Evolutionary conservation across 2,329 filamentous ascomycete genomes (phyloP), one percentile per base, ranked within the genome.

Genomic region (Penicillium crustosum): DNA sequence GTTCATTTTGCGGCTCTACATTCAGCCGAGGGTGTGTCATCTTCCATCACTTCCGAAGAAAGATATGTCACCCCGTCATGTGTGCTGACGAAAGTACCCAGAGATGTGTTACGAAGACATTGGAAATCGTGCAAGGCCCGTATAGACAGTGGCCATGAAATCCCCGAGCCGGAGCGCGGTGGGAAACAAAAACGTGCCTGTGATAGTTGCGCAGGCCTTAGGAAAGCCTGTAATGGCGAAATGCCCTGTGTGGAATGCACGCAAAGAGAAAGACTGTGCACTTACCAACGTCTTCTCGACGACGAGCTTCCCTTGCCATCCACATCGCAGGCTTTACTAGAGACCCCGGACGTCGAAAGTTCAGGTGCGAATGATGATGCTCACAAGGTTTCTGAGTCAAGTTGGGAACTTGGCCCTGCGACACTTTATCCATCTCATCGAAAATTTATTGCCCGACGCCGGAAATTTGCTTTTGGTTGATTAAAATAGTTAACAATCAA

Each of bases 161-260:
- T 70, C 9, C 69, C 68, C 21, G 58, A 67, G 13, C 61, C 62
- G 23, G 61, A 60, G 15, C 61, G 58, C 31, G 65, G 66, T 2
- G 68, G 68, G 12, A 70, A 70, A 45, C 64, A 66, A 38, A 69
- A 66, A 38, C 63, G 67, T 31, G 69, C 69, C n/a, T 72, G 69
- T 55, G 69, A 71, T 55, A 64, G 62, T 31, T 72, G 67, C 49
- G 68, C 67, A 5, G 61, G 50, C 39, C 60, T 70, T 5, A 67
- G 68, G 52, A 70, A 68, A 36, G 68, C 65, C 15, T 70, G 69
- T 41, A 65, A 57, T 29, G 67, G 66, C 8, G 56, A 62, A 13
- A 38, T 45, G 6, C 67, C 68, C 2, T 70, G 68, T 25, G 45
- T 57, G 1, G 67, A 70, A 41, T 72, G 68, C 45, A 51, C 25